These are phyloP conservation scores for Dactylellina cionopaga DNA, from an alignment of 2,329 filamentous ascomycete species.

Conservation along the genomic window DNA sequence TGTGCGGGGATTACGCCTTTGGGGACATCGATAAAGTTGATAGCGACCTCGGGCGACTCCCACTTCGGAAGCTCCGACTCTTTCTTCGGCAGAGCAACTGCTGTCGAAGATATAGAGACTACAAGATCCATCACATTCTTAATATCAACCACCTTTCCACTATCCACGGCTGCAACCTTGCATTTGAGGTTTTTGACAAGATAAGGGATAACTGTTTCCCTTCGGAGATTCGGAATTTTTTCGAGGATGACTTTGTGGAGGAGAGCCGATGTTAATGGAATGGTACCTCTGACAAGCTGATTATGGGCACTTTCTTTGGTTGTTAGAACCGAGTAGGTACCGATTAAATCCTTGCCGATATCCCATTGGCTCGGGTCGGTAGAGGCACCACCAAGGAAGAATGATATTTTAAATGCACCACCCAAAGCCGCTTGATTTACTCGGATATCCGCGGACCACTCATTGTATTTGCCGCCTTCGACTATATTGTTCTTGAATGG, in stretches of 20 bases:
- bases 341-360: constrained; percentile 1
- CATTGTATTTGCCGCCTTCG: constrained; percentile 17
- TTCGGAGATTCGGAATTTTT: constrained; percentile 57
- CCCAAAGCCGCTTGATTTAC: constrained; percentile 6
- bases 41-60: constrained; percentile 56
- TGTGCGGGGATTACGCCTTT: constrained; percentile 10
- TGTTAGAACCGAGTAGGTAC: constrained; percentile 14
- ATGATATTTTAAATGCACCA: constrained; percentile 1
- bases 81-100: constrained; percentile 54
- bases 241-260: constrained; percentile 58
- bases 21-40: constrained; percentile 53
- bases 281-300: constrained; percentile 60
- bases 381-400: constrained; percentile 17
- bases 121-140: constrained; percentile 56
- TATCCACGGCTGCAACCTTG: constrained; percentile 54
- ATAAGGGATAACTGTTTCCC: constrained; percentile 58
- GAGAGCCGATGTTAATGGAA: constrained; percentile 60
- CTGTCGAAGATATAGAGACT: constrained; percentile 56
- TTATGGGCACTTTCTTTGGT: background rate
- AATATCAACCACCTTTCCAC: constrained; percentile 50
- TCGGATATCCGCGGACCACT: constrained; percentile 15
- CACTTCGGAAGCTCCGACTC: constrained; percentile 53
- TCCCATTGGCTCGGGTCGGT: constrained; percentile 2
- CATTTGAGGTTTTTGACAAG: constrained; percentile 58
- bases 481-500: constrained; percentile 11